A percentile compares a stretch with the other conserved stretches of the same genome.
These are phyloP conservation scores for Tardiomyces digboiensis DNA, from an alignment of 1,139 yeast species.

Conservation along the genomic window DNA sequence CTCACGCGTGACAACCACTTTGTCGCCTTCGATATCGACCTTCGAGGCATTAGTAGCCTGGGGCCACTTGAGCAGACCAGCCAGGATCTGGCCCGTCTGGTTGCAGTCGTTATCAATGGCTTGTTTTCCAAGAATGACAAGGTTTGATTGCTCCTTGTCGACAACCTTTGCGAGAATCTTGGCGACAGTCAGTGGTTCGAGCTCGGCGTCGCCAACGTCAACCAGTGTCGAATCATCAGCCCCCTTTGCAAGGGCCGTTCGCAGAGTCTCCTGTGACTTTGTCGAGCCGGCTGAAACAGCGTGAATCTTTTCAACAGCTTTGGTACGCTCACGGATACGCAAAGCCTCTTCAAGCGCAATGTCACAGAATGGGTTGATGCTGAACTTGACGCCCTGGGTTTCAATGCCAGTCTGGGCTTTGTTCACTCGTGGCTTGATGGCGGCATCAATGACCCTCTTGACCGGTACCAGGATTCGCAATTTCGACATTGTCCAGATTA, in stretches of 20 bases:
- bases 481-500: slow-evolving; percentile 25
- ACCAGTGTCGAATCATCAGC: slow-evolving; percentile 79
- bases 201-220: slow-evolving; percentile 57
- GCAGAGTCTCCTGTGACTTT: slow-evolving; percentile 79
- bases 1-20: slow-evolving; percentile 76
- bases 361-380: slow-evolving; percentile 96
- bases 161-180: slow-evolving; percentile 71
- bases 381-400: slow-evolving; percentile 83
- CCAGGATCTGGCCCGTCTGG: slow-evolving; percentile 97
- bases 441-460: slow-evolving; percentile 90
- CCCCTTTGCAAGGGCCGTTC: slow-evolving; percentile 92
- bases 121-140: slow-evolving; percentile 88
- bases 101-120: slow-evolving; percentile 93
- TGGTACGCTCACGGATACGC: slow-evolving; percentile 58
- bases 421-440: slow-evolving; percentile 88
- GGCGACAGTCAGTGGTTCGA: slow-evolving; percentile 90
- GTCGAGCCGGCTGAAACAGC: slow-evolving; percentile 90
- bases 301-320: slow-evolving; percentile 72
- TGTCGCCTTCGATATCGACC: slow-evolving; percentile 55
- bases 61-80: slow-evolving; percentile 93
- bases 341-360: slow-evolving; percentile 94
- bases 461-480: slow-evolving; percentile 85
- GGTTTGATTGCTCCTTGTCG: slow-evolving; percentile 59
- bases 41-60: slow-evolving; percentile 96
- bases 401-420: slow-evolving; percentile 81